Percentiles rank a stretch among this genome's conserved stretches.
These are phyloP conservation scores for Vanderwaltozyma yarrowii DNA, from an alignment of 805 yeast species.

Conservation along the genomic window DNA sequence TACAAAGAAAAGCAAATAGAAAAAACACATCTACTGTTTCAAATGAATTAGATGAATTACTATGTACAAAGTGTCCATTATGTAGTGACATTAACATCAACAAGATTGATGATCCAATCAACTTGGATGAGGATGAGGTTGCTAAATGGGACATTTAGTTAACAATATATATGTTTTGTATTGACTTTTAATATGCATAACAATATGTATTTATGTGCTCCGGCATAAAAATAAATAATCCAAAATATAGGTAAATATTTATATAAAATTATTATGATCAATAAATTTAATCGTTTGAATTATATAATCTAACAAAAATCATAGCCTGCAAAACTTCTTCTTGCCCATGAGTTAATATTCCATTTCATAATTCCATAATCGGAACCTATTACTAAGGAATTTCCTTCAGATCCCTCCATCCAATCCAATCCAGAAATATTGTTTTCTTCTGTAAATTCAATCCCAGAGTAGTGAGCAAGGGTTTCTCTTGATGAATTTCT, in stretches of 20 bases:
- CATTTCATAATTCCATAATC: constrained; percentile 60
- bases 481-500: constrained; percentile 1
- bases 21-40: constrained; percentile 21
- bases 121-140: constrained; percentile 31
- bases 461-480: neutral
- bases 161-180: too few relatives aligned
- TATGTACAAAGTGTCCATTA: constrained; percentile 57
- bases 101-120: constrained; percentile 54
- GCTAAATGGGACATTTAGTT: constrained; percentile 41
- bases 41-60: constrained; percentile 46
- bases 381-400: constrained; percentile 49
- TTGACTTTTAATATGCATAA: too few relatives aligned
- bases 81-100: constrained; percentile 70
- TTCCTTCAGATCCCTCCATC: constrained; percentile 40
- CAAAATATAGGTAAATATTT: too few relatives aligned
- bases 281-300: too few relatives aligned
- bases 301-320: constrained; percentile 37
- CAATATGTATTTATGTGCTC: too few relatives aligned
- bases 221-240: too few relatives aligned
- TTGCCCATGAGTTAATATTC: constrained; percentile 55
- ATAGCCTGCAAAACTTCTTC: constrained; percentile 51
- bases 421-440: constrained; percentile 58
- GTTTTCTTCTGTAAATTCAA: constrained; percentile 27
- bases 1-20: constrained; percentile 19
- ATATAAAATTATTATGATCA: too few relatives aligned